Evolutionary conservation across 495 filamentous ascomycete species (phyloP), one percentile per base, ranked within the genome.

Genomic region (Filosporella fistucella): DNA sequence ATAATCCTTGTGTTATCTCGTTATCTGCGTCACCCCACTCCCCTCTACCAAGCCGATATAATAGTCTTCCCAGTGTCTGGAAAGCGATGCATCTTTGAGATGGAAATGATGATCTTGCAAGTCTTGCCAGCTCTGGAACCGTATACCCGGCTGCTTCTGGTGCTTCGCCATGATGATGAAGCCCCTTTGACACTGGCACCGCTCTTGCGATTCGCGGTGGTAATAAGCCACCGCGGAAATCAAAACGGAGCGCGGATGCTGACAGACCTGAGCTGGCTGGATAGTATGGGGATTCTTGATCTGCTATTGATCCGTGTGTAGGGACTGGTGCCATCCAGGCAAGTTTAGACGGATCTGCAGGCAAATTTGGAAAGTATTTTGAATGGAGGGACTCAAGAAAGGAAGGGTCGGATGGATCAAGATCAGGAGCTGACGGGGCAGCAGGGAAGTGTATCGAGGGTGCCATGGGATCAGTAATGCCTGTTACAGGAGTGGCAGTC

Each of bases 71-170:
- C 4, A 97, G 70, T 0, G 89, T 90, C 64, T 94, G 91, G 66
- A 86, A 95, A 1, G 94, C 90, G 11, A 98, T 70, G 54, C 93
- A 98, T 1, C 94, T 73, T 68, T 98, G 93, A 1, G 82, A 78
- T 3, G 94, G 78, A 42, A 94, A 89, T 0, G 82, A 76, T 33
- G 84, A 90, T n/a, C 89, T 76, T 18, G 87, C 81, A 28, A 96
- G 70, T 14, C 84, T 77, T 7, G 91, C 86, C 2, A 98, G 73
- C 64, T 98, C 93, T 0, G 84, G 84, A 22, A 98, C 75, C 1
- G 94, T 96, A 63, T 98, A 98, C 0, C 93, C 93, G 0, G 93
- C 93, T 0, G 91, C 88, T 57, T 93, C 88, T 11, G 93, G 93
- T 6, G 94, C 90, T 35, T 94, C 81, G 51, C 82, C 90, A 63